Evolutionary conservation across 2,329 filamentous ascomycete genomes (phyloP).

Genomic region (Orbilia brochopaga): DNA sequence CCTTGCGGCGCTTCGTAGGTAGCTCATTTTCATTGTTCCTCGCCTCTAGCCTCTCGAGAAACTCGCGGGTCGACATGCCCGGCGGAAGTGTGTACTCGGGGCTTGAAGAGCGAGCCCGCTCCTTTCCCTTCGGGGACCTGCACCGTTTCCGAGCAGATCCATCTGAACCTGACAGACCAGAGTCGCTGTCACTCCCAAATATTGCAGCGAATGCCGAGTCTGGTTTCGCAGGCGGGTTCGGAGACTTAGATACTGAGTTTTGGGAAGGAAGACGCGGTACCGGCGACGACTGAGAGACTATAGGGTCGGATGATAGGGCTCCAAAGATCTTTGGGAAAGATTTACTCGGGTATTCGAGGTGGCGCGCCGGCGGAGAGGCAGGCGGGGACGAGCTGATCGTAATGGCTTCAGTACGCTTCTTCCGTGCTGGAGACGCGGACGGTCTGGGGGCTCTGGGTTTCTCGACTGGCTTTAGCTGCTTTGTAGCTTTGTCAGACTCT

Average conservation of each 20-base stretch:
- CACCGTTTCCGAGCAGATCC: neutral
- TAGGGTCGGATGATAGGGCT: constrained; percentile 34
- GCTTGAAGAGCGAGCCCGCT: neutral
- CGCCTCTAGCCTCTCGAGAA: constrained; percentile 1
- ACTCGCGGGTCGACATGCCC: constrained; percentile 12
- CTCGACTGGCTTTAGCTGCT: neutral
- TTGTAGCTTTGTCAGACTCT: neutral
- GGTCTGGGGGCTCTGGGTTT: neutral
- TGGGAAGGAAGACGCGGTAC: neutral
- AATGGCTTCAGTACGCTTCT: constrained; percentile 24
- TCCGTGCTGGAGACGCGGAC: neutral
- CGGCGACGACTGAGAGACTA: constrained; percentile 44
- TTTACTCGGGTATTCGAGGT: constrained; percentile 3
- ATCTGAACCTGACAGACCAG: constrained; percentile 18
- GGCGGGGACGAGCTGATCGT: constrained; percentile 38
- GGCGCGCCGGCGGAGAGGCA: constrained; percentile 10
- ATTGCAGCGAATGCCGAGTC: constrained; percentile 16
- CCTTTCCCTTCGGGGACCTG: constrained; percentile 22
- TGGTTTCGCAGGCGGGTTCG: constrained; percentile 9
- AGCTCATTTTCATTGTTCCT: constrained; percentile 17
- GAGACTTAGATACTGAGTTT: constrained; percentile 1
- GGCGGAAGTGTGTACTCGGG: constrained; percentile 4
- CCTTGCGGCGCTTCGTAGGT: constrained; percentile 27
- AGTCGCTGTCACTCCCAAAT: constrained; percentile 18
- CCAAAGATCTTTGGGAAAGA: constrained; percentile 40